Evolutionary conservation across 371 early-diverging fungal species (phyloP).

Genomic region (Mucor plumbeus): DNA sequence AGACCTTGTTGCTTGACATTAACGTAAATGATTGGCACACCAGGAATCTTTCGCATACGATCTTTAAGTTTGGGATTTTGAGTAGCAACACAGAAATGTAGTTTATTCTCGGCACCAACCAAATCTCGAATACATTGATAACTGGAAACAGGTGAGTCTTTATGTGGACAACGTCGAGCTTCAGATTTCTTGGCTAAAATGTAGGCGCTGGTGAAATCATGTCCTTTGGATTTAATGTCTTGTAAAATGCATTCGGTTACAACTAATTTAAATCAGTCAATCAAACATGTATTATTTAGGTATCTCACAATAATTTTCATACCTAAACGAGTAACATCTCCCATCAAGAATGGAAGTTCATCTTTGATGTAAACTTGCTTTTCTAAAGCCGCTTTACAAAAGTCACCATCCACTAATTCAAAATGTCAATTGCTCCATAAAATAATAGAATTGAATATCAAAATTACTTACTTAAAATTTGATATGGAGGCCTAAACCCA

Average conservation of each 20-base stretch:
- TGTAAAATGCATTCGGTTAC: conserved; percentile 82
- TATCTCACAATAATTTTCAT: neutral
- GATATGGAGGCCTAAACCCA: conserved; percentile 90
- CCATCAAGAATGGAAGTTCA: conserved; percentile 59
- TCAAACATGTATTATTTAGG: neutral
- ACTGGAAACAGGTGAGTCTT: conserved; percentile 58
- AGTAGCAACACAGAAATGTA: conserved; percentile 84
- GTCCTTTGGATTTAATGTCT: conserved; percentile 72
- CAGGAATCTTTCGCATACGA: conserved; percentile 75
- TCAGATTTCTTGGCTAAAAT: conserved; percentile 73
- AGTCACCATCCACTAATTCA: conserved; percentile 73
- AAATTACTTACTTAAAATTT: conserved; percentile 70
- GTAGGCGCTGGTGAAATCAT: conserved; percentile 62
- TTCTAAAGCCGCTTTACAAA: conserved; percentile 65
- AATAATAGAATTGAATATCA: neutral
- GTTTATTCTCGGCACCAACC: conserved; percentile 71
- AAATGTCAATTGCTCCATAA: neutral
- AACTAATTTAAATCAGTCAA: conserved; percentile 47
- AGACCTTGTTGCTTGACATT: conserved; percentile 49
- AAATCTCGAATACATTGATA: conserved; percentile 76
- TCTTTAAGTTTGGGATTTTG: conserved; percentile 74
- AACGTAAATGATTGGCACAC: conserved; percentile 87
- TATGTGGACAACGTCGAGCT: conserved; percentile 80
- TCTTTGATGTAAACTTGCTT: conserved; percentile 65
- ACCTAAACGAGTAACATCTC: conserved; percentile 47